phyloP scores from a whole-genome alignment of 2,329 filamentous ascomycete species.

The Aspergillus clavatus region DNA sequence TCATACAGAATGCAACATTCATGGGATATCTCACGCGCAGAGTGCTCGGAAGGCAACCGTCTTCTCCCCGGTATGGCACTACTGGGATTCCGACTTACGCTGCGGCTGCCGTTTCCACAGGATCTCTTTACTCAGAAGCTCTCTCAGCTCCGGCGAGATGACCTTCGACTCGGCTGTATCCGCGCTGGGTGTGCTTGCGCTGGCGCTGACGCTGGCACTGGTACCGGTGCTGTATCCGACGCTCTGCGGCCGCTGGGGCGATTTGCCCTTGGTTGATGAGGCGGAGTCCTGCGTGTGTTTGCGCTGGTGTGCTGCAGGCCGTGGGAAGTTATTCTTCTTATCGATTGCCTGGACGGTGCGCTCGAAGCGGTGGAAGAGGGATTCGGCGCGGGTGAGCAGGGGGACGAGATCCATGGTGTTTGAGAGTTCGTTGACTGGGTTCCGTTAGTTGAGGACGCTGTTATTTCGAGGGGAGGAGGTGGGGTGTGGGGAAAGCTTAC shows the following conservation, averaged over 20 bases:
- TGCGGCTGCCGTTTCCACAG: conserved; percentile 35
- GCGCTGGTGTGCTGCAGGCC: conserved; percentile 46
- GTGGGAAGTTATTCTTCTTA: conserved; percentile 80
- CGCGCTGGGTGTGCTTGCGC: background rate
- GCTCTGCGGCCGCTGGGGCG: conserved; percentile 17
- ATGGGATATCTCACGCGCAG: no score
- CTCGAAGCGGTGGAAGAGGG: conserved; percentile 81
- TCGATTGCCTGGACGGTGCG: conserved; percentile 86
- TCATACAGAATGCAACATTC: background rate
- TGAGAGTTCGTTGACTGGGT: conserved; percentile 84
- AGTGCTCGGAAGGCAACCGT: no score
- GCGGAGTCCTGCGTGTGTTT: conserved; percentile 30
- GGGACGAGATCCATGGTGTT: conserved; percentile 86
- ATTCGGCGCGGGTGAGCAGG: conserved; percentile 81
- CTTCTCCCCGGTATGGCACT: no score
- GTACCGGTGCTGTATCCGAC: conserved; percentile 24
- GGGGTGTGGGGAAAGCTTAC: conserved; percentile 47
- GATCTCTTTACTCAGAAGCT: conserved; percentile 57
- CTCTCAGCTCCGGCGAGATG: conserved; percentile 60
- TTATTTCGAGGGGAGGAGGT: background rate
- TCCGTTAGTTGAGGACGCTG: background rate
- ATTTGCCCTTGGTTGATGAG: conserved; percentile 29
- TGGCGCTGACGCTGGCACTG: conserved; percentile 7
- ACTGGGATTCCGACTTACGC: conserved; percentile 1
- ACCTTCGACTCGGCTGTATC: conserved; percentile 42